Base-by-base conservation (phyloP, 345 rosid species). In the Litchi chinensis region DNA sequence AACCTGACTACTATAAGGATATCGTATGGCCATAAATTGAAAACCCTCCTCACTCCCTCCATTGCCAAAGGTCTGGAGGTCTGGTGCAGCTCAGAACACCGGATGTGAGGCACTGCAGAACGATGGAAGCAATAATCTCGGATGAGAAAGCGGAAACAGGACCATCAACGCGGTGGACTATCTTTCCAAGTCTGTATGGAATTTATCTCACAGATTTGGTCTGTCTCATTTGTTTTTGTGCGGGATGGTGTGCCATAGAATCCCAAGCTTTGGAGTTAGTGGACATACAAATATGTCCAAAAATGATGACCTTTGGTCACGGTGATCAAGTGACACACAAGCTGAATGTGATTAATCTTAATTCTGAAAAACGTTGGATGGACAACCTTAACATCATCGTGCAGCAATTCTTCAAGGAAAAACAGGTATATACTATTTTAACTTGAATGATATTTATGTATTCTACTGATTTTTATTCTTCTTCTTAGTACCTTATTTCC, bases 321-420 rank as follows among this genome's bases (percentile, higher is more conserved):
- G 28, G 52, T 19, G 26, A 18, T 21, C 68, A 73, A 41, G 76
- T 73, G 67, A 60, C 76, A 5, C 56, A 52, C 39, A 73, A 59
- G 40, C 68, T 73, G 5, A 40, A 39, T 12, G 10, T 12, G 41
- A 48, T 73, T 26, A 0, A 12, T 6, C n/a, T 73, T 12, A 5
- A 32, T 18, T 56, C 3, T 16, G 15, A 64, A 13, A 4, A 24
- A 11, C 68, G 21, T 41, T 62, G 69, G 59, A 43, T 3, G 41
- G 59, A 68, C 26, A 24, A 74, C 68, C 59, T 74, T 41, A 74
- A 62, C 24, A 21, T 22, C 69, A 74, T 68, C 4, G 41, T 62
- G 59, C 37, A 74, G 28, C 40, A 74, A 40, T 41, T 74, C 54
- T 60, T 73, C 69, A 48, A 62, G 7, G 40, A 62, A 50, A 50